Evolutionary conservation across 306 rosid species (phyloP).

Genomic region (Astragalus membranaceus): DNA sequence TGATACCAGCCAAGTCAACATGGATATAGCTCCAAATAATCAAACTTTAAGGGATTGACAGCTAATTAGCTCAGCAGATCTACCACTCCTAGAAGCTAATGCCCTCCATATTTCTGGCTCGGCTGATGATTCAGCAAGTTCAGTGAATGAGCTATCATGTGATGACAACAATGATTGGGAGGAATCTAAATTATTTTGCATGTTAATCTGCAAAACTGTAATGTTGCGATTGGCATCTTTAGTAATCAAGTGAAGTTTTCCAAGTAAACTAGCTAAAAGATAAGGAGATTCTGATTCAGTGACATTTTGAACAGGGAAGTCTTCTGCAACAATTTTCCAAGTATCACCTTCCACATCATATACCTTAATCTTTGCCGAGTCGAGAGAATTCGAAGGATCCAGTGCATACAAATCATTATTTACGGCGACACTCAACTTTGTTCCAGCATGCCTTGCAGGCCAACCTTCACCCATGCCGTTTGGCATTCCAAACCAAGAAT

Average conservation of each 20-base stretch:
- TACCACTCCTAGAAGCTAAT: constrained; percentile 27
- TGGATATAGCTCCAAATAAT: background rate
- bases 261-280: constrained; percentile 41
- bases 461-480: constrained; percentile 42
- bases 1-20: background rate
- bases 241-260: constrained; percentile 39
- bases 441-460: constrained; percentile 52
- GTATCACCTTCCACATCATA: constrained; percentile 37
- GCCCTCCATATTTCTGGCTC: constrained; percentile 29
- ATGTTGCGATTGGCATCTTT: constrained; percentile 41
- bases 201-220: constrained; percentile 32
- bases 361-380: constrained; percentile 33
- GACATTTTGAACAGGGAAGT: constrained; percentile 36
- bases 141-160: constrained; percentile 11
- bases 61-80: constrained; percentile 38
- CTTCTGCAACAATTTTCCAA: constrained; percentile 42
- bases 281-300: constrained; percentile 38
- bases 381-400: constrained; percentile 37
- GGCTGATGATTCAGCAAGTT: constrained; percentile 21
- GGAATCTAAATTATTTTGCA: constrained; percentile 25
- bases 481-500: constrained; percentile 46
- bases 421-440: constrained; percentile 31
- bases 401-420: constrained; percentile 33
- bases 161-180: background rate
- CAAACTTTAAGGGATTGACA: constrained; percentile 39